These are phyloP conservation scores for Auricularia cornea DNA, from an alignment of 768 basidiomycete species.

Conservation along the genomic window DNA sequence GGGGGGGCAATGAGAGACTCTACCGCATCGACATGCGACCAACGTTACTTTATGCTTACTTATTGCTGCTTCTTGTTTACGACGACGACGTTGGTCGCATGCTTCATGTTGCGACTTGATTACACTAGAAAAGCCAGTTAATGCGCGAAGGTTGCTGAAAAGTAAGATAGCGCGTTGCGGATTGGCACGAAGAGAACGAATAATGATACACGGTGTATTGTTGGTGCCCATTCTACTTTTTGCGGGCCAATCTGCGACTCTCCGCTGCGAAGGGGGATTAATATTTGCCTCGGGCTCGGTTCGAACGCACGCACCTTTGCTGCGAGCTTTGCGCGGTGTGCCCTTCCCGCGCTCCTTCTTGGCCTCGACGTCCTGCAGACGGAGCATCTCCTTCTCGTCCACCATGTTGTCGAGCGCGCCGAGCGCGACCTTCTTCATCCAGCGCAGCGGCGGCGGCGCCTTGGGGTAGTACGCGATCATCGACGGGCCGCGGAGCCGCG, in stretches of 20 bases:
- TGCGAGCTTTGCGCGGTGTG: slow-evolving; percentile 71
- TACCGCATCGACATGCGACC: not conserved
- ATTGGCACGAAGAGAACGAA: too few species aligned
- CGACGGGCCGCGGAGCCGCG: slow-evolving; percentile 73
- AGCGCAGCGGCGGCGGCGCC: slow-evolving; percentile 28
- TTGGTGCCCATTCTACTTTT: not conserved
- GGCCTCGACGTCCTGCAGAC: slow-evolving; percentile 59
- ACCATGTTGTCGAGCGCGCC: slow-evolving; percentile 35
- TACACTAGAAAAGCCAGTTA: too few species aligned
- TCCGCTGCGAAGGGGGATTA: slow-evolving; percentile 29
- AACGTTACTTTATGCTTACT: too few species aligned
- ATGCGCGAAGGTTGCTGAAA: too few species aligned
- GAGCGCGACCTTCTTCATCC: slow-evolving; percentile 50
- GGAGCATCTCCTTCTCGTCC: slow-evolving; percentile 58
- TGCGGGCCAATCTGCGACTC: slow-evolving; percentile 32
- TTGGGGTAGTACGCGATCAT: slow-evolving; percentile 78
- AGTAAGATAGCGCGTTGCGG: too few species aligned
- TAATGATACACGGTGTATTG: not conserved
- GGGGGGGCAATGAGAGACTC: not conserved
- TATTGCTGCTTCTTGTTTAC: not conserved
- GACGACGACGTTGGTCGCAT: too few species aligned
- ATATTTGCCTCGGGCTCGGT: not conserved
- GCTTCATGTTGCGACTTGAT: too few species aligned
- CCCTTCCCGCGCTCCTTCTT: slow-evolving; percentile 74
- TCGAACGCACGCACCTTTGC: slow-evolving; percentile 39